Evolutionary conservation across 805 yeast genomes (phyloP).

Genomic region (Kodamaea leandrae): DNA sequence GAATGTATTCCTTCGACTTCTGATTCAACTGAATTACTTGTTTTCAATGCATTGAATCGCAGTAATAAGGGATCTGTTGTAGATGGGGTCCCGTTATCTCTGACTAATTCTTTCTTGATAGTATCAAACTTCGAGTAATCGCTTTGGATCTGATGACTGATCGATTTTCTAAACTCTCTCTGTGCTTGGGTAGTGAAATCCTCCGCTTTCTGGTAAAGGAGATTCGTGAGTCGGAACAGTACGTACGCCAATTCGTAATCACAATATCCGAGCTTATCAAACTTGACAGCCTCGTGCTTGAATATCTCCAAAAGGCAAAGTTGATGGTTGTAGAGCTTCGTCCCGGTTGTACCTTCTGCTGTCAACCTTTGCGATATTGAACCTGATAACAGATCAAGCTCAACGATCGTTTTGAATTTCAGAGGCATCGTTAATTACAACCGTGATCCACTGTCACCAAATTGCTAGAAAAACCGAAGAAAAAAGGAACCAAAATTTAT

Average conservation of each 20-base stretch:
- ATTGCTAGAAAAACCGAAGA: too few relatives aligned
- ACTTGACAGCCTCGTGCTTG: conserved; percentile 30
- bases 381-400: conserved; percentile 1
- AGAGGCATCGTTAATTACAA: conserved; percentile 1
- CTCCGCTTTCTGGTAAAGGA: conserved; percentile 6
- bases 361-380: conserved; percentile 3
- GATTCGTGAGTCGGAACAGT: conserved; percentile 7
- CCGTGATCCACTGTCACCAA: too few relatives aligned
- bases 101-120: conserved; percentile 2
- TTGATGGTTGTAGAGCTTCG: conserved; percentile 26
- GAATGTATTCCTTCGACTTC: neutral
- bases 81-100: neutral
- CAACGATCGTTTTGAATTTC: conserved; percentile 1
- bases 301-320: conserved; percentile 29
- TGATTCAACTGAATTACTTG: neutral
- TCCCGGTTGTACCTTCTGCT: neutral
- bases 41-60: conserved; percentile 23
- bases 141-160: conserved; percentile 6
- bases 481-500: too few relatives aligned
- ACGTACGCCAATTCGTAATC: conserved; percentile 38
- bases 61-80: conserved; percentile 23
- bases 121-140: conserved; percentile 4
- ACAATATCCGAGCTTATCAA: conserved; percentile 29
- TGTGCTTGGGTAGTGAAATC: conserved; percentile 2
- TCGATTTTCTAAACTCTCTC: conserved; percentile 9